Evolutionary conservation across 495 filamentous ascomycete genomes (phyloP).

Genomic region (Neurospora sp.): DNA sequence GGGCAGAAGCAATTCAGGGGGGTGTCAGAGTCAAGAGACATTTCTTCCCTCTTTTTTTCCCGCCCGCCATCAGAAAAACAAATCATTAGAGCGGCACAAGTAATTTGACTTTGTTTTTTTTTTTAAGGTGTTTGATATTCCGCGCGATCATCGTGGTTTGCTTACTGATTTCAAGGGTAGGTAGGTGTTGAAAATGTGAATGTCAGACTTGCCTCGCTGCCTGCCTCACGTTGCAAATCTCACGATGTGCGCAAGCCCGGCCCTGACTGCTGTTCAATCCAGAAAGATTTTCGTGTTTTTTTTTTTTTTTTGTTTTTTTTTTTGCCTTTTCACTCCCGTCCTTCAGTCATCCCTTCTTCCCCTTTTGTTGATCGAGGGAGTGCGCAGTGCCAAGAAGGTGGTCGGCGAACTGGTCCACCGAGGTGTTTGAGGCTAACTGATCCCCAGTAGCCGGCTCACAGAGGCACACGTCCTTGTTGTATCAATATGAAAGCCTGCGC

Average conservation of each 20-base stretch:
- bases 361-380: not conserved
- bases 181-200: not conserved
- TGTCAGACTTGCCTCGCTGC: not conserved
- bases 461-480: not conserved
- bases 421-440: not conserved
- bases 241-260: not conserved
- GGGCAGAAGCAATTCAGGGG: not conserved
- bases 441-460: not conserved
- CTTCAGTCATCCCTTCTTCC: not conserved
- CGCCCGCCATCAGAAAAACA: not conserved
- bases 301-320: too few species aligned
- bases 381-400: not conserved
- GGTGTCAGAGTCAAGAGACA: not conserved
- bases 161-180: too few species aligned
- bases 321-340: too few species aligned
- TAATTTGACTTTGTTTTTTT: not conserved
- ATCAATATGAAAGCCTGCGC: not conserved
- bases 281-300: too few species aligned
- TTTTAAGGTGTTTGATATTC: not conserved
- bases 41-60: not conserved
- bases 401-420: not conserved
- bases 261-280: too few species aligned
- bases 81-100: not conserved
- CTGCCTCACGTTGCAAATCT: not conserved
- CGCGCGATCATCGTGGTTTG: too few species aligned